Conservation (phyloP, 371 early-diverging fungal genomes). For the Mortierella polycephala region DNA sequence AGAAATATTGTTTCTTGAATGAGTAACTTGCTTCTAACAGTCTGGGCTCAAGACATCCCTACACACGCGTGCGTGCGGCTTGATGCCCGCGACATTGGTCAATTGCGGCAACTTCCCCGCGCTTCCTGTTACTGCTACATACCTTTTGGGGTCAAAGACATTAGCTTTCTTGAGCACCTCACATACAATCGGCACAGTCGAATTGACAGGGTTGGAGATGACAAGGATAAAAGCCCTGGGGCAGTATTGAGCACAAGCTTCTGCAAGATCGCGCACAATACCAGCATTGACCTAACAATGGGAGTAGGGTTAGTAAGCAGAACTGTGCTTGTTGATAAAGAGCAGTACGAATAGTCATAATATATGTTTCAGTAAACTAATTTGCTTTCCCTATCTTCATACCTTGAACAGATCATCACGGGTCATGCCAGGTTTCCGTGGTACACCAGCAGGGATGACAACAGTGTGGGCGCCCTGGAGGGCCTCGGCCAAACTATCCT, state of each 20-base stretch:
- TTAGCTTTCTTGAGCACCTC: conserved; percentile 85
- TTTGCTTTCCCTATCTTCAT: conserved; percentile 64
- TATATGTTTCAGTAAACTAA: neutral
- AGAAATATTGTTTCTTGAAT: neutral
- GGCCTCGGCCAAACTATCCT: conserved; percentile 59
- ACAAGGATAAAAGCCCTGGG: conserved; percentile 86
- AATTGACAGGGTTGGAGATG: conserved; percentile 95
- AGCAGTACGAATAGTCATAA: conserved; percentile 5
- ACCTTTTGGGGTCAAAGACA: conserved; percentile 81
- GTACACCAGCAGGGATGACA: conserved; percentile 95
- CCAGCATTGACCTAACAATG: conserved; percentile 78
- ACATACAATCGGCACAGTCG: conserved; percentile 89
- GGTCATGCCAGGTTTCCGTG: conserved; percentile 94
- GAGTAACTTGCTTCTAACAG: neutral
- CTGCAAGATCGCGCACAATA: conserved; percentile 87
- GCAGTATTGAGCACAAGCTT: conserved; percentile 76
- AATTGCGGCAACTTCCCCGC: neutral
- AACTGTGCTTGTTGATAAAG: neutral
- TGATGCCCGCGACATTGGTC: neutral
- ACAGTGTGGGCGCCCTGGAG: conserved; percentile 81
- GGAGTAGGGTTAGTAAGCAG: neutral
- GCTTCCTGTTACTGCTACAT: neutral
- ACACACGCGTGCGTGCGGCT: neutral
- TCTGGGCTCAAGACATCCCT: neutral
- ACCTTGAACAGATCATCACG: conserved; percentile 90